Percentiles rank a stretch among this genome's conserved stretches.
Conservation (phyloP, 805 yeast genomes). For the Ogataea saltuana region DNA sequence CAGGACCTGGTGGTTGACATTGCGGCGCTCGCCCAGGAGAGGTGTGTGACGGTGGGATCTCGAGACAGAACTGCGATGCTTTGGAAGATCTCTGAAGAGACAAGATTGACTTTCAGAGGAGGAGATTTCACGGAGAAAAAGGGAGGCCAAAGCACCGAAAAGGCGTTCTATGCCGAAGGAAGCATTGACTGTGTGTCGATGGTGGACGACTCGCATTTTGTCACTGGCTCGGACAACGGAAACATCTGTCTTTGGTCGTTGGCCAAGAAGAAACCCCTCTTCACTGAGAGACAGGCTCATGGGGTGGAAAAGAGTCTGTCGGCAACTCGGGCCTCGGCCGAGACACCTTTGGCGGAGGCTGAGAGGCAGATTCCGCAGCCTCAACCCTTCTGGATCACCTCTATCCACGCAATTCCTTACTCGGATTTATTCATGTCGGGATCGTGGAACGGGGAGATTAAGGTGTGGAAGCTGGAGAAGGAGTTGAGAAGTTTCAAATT, state of each 20-base stretch:
- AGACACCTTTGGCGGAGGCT: conserved; percentile 38
- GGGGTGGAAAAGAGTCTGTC: conserved; percentile 54
- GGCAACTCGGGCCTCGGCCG: conserved; percentile 57
- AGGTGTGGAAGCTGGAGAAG: conserved; percentile 74
- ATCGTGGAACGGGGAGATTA: conserved; percentile 78
- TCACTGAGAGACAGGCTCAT: conserved; percentile 69
- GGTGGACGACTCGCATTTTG: conserved; percentile 90
- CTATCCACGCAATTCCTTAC: conserved; percentile 79
- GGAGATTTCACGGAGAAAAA: conserved; percentile 59
- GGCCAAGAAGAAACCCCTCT: conserved; percentile 85
- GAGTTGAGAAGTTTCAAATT: conserved; percentile 60
- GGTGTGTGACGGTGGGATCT: conserved; percentile 94
- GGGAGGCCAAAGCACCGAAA: no score
- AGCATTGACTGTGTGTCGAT: conserved; percentile 86
- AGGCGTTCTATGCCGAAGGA: conserved; percentile 65
- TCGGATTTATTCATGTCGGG: conserved; percentile 85
- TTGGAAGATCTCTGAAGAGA: conserved; percentile 96
- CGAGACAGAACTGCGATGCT: conserved; percentile 93
- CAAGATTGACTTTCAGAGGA: conserved; percentile 89
- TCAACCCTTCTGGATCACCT: conserved; percentile 85
- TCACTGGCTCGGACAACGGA: conserved; percentile 96
- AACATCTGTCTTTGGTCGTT: conserved; percentile 86
- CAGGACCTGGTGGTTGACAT: conserved; percentile 87
- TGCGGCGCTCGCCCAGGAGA: conserved; percentile 76
- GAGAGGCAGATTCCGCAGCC: conserved; percentile 60